phyloP scores from a whole-genome alignment of 164 flowering plant species.

The Kalanchoe fedtschenkoi region DNA sequence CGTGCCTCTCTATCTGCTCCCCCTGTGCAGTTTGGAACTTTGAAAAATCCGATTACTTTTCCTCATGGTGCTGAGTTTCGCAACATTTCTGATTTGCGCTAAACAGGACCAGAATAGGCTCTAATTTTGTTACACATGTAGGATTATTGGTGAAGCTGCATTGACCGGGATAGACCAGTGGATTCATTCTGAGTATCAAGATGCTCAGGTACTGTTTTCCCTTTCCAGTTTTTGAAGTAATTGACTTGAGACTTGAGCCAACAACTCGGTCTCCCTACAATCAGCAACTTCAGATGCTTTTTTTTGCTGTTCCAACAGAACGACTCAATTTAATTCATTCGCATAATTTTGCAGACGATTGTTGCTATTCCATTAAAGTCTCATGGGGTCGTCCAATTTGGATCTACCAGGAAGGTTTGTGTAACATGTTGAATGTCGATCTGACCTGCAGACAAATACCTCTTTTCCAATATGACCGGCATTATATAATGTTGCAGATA shows the following conservation, averaged over 20 bases:
- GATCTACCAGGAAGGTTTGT: constrained; percentile 69
- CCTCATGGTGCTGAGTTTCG: no score
- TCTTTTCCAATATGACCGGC: neutral
- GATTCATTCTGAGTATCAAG: constrained; percentile 43
- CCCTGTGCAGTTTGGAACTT: no score
- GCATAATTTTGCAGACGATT: constrained; percentile 59
- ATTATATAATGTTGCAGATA: constrained; percentile 32
- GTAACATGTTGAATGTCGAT: neutral
- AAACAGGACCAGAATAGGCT: no score
- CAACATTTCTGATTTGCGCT: no score
- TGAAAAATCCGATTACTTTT: no score
- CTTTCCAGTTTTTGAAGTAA: neutral
- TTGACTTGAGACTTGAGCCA: no score
- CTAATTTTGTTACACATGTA: constrained; percentile 14
- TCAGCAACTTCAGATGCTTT: neutral
- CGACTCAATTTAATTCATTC: constrained; percentile 1
- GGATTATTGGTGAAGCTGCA: constrained; percentile 65
- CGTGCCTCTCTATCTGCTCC: constrained; percentile 15
- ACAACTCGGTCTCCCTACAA: no score
- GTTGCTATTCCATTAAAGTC: constrained; percentile 51
- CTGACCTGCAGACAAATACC: neutral
- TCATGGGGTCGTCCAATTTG: constrained; percentile 65
- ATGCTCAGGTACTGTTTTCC: constrained; percentile 42
- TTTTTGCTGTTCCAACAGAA: neutral
- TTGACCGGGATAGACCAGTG: constrained; percentile 47